phyloP scores from a whole-genome alignment of 2,329 filamentous ascomycete genomes.

The Neophaeococcomyces aloes region DNA sequence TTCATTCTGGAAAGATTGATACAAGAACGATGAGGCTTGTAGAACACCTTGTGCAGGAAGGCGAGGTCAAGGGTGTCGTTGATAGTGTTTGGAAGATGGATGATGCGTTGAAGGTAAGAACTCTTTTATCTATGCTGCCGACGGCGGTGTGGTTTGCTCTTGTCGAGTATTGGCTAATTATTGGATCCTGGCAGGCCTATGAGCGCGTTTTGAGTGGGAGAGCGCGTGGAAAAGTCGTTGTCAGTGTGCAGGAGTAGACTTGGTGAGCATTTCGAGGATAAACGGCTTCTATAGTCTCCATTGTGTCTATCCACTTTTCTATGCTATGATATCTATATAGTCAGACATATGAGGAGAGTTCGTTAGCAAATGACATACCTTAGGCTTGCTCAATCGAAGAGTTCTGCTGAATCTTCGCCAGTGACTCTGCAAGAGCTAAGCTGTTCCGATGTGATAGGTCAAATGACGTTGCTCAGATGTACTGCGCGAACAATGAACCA shows the following conservation, averaged over 20 bases:
- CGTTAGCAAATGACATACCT: too few species aligned
- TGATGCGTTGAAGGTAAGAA: constrained; percentile 19
- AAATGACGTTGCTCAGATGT: too few species aligned
- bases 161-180: not conserved
- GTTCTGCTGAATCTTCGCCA: too few species aligned
- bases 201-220: constrained; percentile 12
- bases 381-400: too few species aligned
- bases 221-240: constrained; percentile 10
- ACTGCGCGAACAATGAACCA: too few species aligned
- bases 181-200: constrained; percentile 26
- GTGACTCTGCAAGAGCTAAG: too few species aligned
- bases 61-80: constrained; percentile 28
- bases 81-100: constrained; percentile 32
- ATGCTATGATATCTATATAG: too few species aligned
- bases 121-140: not conserved
- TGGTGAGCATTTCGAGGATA: not conserved
- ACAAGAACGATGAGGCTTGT: constrained; percentile 27
- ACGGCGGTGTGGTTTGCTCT: not conserved
- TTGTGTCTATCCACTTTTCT: too few species aligned
- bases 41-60: constrained; percentile 27
- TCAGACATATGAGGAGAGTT: too few species aligned
- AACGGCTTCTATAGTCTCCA: too few species aligned
- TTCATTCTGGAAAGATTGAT: constrained; percentile 14
- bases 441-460: too few species aligned
- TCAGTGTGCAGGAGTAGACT: constrained; percentile 8